Conservation (phyloP, 352 stramenopile genomes). For the Phytophthora ohioensis region DNA sequence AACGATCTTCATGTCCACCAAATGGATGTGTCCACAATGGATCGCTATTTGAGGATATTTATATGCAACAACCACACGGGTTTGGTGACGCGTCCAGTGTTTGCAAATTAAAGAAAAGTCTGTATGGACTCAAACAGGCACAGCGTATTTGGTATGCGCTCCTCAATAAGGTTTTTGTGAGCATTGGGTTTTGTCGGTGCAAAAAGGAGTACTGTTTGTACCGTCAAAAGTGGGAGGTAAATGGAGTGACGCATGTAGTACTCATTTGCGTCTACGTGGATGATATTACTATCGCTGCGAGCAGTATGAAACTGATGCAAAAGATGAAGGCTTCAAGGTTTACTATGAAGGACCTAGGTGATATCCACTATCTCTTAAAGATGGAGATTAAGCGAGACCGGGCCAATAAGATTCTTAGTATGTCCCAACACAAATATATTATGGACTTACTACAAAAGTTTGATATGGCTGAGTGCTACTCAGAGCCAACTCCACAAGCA, state of each 20-base stretch:
- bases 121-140: constrained; percentile 2
- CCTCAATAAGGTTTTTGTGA: constrained; percentile 11
- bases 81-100: not conserved
- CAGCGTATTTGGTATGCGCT: not conserved
- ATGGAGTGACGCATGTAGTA: too few relatives aligned
- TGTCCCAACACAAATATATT: too few relatives aligned
- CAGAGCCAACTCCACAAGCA: too few relatives aligned
- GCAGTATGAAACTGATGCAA: constrained; percentile 3
- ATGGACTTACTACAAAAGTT: too few relatives aligned
- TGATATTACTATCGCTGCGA: not conserved
- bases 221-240: too few relatives aligned
- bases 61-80: not conserved
- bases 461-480: too few relatives aligned
- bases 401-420: too few relatives aligned
- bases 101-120: constrained; percentile 4
- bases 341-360: not conserved
- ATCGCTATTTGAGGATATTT: constrained; percentile 8
- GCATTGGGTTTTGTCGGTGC: too few relatives aligned
- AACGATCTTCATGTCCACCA: constrained; percentile 4
- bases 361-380: too few relatives aligned
- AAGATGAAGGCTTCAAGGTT: constrained; percentile 15
- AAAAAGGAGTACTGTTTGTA: too few relatives aligned
- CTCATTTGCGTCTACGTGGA: too few relatives aligned
- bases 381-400: too few relatives aligned
- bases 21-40: constrained; percentile 8